phyloP scores from a whole-genome alignment of 2,329 filamentous ascomycete genomes.

The Verticillium nonalfalfae region DNA sequence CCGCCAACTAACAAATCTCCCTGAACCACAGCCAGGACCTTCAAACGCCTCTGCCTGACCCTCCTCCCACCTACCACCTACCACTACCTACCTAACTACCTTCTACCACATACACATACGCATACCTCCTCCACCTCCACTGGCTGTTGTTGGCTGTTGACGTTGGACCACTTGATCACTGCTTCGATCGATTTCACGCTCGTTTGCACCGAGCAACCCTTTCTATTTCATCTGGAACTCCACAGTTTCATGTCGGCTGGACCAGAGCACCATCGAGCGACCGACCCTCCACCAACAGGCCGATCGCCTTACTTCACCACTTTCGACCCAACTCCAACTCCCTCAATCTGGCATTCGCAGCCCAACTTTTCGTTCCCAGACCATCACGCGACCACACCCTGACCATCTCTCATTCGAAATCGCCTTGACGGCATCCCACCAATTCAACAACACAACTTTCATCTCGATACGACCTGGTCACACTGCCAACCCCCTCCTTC shows the following conservation, averaged over 20 bases:
- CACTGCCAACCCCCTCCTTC: not conserved
- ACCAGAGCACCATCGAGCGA: not conserved
- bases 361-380: not conserved
- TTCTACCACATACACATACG: not conserved
- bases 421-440: not conserved
- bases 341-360: not conserved
- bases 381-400: not conserved
- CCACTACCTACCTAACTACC: too few species aligned
- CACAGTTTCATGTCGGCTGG: not conserved
- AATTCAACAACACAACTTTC: not conserved
- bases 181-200: not conserved
- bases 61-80: not conserved
- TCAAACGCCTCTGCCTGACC: not conserved
- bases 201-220: not conserved
- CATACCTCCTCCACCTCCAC: not conserved
- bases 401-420: not conserved
- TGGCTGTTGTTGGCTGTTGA: not conserved
- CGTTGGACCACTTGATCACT: not conserved
- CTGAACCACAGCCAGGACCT: conserved; percentile 1
- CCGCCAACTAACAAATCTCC: conserved; percentile 1
- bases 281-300: not conserved
- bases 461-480: not conserved
- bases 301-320: not conserved
- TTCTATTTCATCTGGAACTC: not conserved
- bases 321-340: not conserved